phyloP scores from a whole-genome alignment of 495 filamentous ascomycete species.

The Penicillium chermesinum region DNA sequence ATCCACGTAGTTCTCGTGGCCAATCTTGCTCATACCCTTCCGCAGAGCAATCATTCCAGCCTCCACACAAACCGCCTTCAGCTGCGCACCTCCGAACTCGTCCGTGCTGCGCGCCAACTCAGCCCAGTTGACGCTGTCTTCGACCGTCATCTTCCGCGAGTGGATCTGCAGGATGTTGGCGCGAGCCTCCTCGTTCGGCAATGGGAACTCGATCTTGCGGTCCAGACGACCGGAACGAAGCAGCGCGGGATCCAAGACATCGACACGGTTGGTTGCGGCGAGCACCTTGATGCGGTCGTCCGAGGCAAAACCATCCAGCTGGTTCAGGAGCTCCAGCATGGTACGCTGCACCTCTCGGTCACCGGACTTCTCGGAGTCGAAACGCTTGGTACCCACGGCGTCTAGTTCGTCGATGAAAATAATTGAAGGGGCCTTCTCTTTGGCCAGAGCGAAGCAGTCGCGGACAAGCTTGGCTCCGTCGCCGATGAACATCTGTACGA shows the following conservation, averaged over 20 bases:
- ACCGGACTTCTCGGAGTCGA: conserved; percentile 97
- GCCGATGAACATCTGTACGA: conserved; percentile 99
- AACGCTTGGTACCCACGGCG: conserved; percentile 95
- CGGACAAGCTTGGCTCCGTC: conserved; percentile 97
- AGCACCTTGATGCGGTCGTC: conserved; percentile 99
- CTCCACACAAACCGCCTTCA: conserved; percentile 98
- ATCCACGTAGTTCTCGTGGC: conserved; percentile 98
- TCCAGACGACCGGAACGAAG: conserved; percentile 92
- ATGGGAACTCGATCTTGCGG: conserved; percentile 98
- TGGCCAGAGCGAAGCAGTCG: conserved; percentile 94
- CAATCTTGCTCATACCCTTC: conserved; percentile 87
- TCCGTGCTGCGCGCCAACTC: conserved; percentile 97
- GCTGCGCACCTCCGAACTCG: conserved; percentile 94
- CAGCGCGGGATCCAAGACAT: conserved; percentile 93
- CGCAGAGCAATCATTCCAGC: conserved; percentile 98
- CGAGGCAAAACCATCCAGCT: conserved; percentile 97
- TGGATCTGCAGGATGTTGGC: conserved; percentile 98
- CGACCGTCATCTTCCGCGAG: conserved; percentile 96
- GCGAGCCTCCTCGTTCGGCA: conserved; percentile 97
- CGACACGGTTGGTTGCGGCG: conserved; percentile 95
- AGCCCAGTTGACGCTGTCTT: conserved; percentile 89
- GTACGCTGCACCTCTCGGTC: conserved; percentile 98
- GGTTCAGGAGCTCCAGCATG: conserved; percentile 98
- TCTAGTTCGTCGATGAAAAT: conserved; percentile 99
- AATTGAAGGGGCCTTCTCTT: conserved; percentile 97